Percentiles rank a stretch among this genome's conserved stretches.
Evolutionary conservation across 495 filamentous ascomycete species (phyloP).

Genomic region (Lasiosphaeria ovina): DNA sequence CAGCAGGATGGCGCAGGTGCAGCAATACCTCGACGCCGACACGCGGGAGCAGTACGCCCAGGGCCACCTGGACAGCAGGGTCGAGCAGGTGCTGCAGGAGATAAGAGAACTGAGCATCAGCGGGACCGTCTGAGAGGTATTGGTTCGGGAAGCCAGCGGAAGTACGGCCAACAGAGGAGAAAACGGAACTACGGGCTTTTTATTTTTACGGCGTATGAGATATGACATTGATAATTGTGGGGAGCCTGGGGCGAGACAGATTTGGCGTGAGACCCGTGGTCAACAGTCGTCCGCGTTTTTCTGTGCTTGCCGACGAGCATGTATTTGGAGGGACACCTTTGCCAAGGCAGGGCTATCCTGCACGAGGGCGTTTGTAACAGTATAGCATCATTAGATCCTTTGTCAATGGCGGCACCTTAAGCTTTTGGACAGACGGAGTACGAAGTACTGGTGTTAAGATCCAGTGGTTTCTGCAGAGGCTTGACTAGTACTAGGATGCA

Average conservation of each 20-base stretch:
- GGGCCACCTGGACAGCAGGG: slow-evolving; percentile 84
- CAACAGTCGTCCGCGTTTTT: not conserved
- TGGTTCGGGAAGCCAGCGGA: not conserved
- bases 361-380: slow-evolving; percentile 4
- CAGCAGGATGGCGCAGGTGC: slow-evolving; percentile 94
- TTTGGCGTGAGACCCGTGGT: not conserved
- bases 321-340: not conserved
- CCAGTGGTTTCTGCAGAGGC: not conserved
- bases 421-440: not conserved
- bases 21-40: slow-evolving; percentile 97
- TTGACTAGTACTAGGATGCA: too few relatives aligned
- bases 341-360: not conserved
- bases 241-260: not conserved
- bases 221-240: slow-evolving; percentile 12
- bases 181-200: not conserved
- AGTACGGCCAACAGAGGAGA: slow-evolving; percentile 1
- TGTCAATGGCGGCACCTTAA: not conserved
- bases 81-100: slow-evolving; percentile 95
- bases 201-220: slow-evolving; percentile 15
- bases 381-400: slow-evolving; percentile 3
- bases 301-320: not conserved
- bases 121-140: slow-evolving; percentile 48
- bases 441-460: not conserved
- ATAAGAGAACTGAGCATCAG: slow-evolving; percentile 94
- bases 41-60: slow-evolving; percentile 95